Evolutionary conservation across 2,329 filamentous ascomycete genomes (phyloP), one percentile per base, ranked within the genome.

Genomic region (Stemphylium vesicarium): DNA sequence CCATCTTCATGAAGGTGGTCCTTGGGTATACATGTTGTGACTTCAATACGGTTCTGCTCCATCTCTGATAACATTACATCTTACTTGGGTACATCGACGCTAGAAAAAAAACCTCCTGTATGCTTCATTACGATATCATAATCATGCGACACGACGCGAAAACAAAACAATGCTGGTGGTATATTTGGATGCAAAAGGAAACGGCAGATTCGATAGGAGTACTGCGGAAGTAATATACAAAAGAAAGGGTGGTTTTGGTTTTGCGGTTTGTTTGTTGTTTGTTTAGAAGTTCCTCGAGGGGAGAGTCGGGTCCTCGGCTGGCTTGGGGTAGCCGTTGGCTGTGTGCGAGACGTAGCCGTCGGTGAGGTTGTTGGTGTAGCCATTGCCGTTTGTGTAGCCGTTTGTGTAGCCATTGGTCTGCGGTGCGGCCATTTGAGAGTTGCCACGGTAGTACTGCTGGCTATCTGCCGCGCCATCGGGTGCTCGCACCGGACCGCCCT

Each of bases 221-320:
- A 11, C 26, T 29, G 26, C 2, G 26, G 7, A 29, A 53, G 40
- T 46, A 40, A 32, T 44, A 55, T 22, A 56, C 37, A 58, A 50
- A 36, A 43, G 56, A 50, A 39, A 44, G 31, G 39, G 11, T 9
- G 11, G 7, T 11, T 10, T 10, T 26, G 24, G 24, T 9, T 26
- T 10, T 29, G 1, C 26, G 4, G 26, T 29, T 29, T 11, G 26
- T 11, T 53, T n/a, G 31, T 22, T 41, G n/a, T 6, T 26, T 7
- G 32, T 33, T 57, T 71, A 72, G 41, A 70, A 71, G 50, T 73
- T 73, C 43, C 63, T 58, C 44, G 69, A 70, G 3, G 69, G 37
- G 1, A 69, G 47, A 10, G 64, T 59, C 15, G 62, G 46, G 22
- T 54, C 53, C 15, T 59, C 53, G 0, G 52, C 48, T 9, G 68